A percentile compares a stretch with the other conserved stretches of the same genome.
Evolutionary conservation across 192 early-diverging fungal genomes (phyloP).

Genomic region (Dissophora globulifera): DNA sequence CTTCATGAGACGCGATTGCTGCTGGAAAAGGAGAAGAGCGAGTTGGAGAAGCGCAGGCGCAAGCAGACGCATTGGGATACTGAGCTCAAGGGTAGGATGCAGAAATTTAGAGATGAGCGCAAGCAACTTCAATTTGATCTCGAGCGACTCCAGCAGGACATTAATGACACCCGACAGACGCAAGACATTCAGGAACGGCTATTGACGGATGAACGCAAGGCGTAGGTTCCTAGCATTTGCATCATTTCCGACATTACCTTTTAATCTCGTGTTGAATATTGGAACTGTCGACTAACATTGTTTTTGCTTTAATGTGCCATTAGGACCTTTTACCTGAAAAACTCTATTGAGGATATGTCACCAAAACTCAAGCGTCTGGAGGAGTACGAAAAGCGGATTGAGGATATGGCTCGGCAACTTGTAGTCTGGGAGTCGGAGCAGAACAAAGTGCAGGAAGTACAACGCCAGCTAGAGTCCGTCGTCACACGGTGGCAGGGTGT

Average conservation of each 20-base stretch:
- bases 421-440: constrained; percentile 57
- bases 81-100: constrained; percentile 58
- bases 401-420: constrained; percentile 62
- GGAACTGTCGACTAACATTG: neutral
- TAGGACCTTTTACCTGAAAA: constrained; percentile 60
- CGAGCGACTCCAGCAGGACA: constrained; percentile 50
- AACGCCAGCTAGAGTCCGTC: constrained; percentile 54
- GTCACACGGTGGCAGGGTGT: constrained; percentile 51
- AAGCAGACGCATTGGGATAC: constrained; percentile 69
- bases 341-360: constrained; percentile 53
- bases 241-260: neutral
- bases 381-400: constrained; percentile 60
- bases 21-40: constrained; percentile 59
- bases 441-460: constrained; percentile 53
- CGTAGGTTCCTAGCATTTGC: constrained; percentile 17
- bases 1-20: constrained; percentile 53
- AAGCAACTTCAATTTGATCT: constrained; percentile 58
- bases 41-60: constrained; percentile 56
- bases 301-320: neutral
- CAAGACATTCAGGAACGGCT: constrained; percentile 36
- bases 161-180: constrained; percentile 51
- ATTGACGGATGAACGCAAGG: constrained; percentile 42
- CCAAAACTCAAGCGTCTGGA: constrained; percentile 58
- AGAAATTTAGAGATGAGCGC: constrained; percentile 58
- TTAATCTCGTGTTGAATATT: no score